phyloP scores from a whole-genome alignment of 345 rosid genomes.

The Litchi chinensis region DNA sequence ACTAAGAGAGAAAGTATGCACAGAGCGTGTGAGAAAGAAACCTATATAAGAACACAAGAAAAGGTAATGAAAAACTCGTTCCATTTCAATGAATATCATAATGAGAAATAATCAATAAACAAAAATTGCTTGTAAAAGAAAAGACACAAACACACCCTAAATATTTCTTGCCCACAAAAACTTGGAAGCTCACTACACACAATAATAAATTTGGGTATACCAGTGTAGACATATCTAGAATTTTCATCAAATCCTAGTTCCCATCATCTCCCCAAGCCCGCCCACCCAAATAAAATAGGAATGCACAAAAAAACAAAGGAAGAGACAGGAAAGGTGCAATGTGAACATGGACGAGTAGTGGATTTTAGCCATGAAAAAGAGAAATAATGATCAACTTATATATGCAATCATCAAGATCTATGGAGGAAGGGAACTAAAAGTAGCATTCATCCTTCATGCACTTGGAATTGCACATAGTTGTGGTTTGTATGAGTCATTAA shows the following conservation, averaged over 20 bases:
- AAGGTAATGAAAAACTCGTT: too few relatives aligned
- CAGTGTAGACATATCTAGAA: not conserved
- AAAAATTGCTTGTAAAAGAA: too few relatives aligned
- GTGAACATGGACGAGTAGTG: not conserved
- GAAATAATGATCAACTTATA: not conserved
- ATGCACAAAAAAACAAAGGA: not conserved
- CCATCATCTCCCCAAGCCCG: too few relatives aligned
- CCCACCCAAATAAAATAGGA: too few relatives aligned
- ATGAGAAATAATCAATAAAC: too few relatives aligned
- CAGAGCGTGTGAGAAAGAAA: too few relatives aligned
- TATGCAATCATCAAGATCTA: not conserved
- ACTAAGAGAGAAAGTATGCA: too few relatives aligned
- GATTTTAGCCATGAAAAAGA: not conserved
- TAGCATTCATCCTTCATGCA: not conserved
- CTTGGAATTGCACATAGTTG: not conserved
- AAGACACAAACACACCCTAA: not conserved
- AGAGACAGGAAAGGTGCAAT: not conserved
- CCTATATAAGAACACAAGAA: too few relatives aligned
- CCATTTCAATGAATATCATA: too few relatives aligned
- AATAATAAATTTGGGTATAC: too few relatives aligned
- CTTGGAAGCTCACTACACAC: not conserved
- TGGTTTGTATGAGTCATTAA: constrained; percentile 15
- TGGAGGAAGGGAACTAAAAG: not conserved
- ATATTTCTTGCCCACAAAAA: not conserved
- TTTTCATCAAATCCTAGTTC: not conserved